Conservation (phyloP, 192 early-diverging fungal genomes). For the Coemansia sp. region DNA sequence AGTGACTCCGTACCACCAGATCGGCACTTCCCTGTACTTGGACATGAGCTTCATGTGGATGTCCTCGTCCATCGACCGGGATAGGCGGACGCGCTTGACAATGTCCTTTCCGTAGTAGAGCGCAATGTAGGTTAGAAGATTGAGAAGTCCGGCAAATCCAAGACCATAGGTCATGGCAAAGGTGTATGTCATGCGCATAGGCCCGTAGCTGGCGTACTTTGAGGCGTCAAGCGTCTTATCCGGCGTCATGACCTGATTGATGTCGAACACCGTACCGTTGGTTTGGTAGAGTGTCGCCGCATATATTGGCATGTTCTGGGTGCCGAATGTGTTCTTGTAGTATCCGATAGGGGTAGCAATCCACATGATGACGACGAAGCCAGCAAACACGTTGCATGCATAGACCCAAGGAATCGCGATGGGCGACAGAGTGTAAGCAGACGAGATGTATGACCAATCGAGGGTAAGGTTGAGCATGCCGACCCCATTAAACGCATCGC, state of each 20-base stretch:
- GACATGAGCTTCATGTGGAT: slow-evolving; percentile 77
- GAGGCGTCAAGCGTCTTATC: slow-evolving; percentile 57
- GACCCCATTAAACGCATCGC: slow-evolving; percentile 39
- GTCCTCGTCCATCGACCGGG: slow-evolving; percentile 63
- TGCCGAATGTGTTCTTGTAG: slow-evolving; percentile 62
- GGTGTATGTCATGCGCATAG: slow-evolving; percentile 65
- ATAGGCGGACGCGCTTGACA: slow-evolving; percentile 57
- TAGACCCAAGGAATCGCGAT: slow-evolving; percentile 71
- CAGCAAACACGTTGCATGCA: slow-evolving; percentile 64
- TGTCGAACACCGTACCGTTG: slow-evolving; percentile 59
- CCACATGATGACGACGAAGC: slow-evolving; percentile 69
- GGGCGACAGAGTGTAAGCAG: slow-evolving; percentile 57
- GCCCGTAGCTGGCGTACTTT: slow-evolving; percentile 61
- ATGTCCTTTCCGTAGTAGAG: slow-evolving; percentile 73
- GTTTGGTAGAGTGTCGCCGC: slow-evolving; percentile 61
- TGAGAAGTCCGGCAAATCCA: slow-evolving; percentile 65
- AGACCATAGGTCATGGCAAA: slow-evolving; percentile 72
- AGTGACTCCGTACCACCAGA: slow-evolving; percentile 62
- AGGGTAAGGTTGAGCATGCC: slow-evolving; percentile 64
- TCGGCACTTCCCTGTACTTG: slow-evolving; percentile 70
- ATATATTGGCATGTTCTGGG: slow-evolving; percentile 51
- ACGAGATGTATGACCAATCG: slow-evolving; percentile 67
- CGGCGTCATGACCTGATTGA: slow-evolving; percentile 57
- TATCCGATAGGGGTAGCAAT: slow-evolving; percentile 67
- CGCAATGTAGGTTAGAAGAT: slow-evolving; percentile 63